Percentiles rank a stretch among this genome's conserved stretches.
Conservation (phyloP, 2,329 filamentous ascomycete species). For the Fusarium bulbicola region DNA sequence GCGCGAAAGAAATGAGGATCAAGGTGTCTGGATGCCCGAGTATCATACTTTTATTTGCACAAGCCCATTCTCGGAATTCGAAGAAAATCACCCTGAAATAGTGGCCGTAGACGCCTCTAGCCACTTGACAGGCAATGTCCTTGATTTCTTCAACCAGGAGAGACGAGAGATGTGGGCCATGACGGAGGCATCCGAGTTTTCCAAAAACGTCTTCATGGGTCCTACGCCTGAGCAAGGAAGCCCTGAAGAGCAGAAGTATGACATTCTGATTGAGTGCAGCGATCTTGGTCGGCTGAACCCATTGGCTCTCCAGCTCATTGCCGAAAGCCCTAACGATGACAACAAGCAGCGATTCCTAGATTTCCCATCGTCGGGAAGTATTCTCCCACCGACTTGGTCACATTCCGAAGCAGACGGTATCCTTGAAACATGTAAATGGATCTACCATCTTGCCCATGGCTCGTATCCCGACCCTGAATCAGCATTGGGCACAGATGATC, state of each 20-base stretch:
- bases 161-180: constrained; percentile 92
- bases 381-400: constrained; percentile 84
- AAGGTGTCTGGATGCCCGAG: constrained; percentile 63
- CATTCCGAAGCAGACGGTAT: constrained; percentile 85
- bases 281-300: constrained; percentile 83
- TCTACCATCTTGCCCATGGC: constrained; percentile 83
- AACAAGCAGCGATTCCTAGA: constrained; percentile 58
- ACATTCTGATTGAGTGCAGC: constrained; percentile 87
- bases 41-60: constrained; percentile 87
- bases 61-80: constrained; percentile 75
- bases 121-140: constrained; percentile 75
- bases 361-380: constrained; percentile 94
- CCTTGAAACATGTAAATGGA: constrained; percentile 88
- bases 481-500: constrained; percentile 45
- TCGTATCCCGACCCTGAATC: constrained; percentile 51
- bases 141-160: constrained; percentile 92
- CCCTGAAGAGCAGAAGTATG: constrained; percentile 71
- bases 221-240: constrained; percentile 78
- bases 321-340: constrained; percentile 61
- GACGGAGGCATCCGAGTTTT: constrained; percentile 89
- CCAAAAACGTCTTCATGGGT: constrained; percentile 88
- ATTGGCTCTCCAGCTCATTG: constrained; percentile 69
- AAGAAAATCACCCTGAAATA: constrained; percentile 73
- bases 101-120: constrained; percentile 80
- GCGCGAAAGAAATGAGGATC: constrained; percentile 70